Conservation (phyloP, 2,329 filamentous ascomycete species). For the Ascocoryne sarcoides region DNA sequence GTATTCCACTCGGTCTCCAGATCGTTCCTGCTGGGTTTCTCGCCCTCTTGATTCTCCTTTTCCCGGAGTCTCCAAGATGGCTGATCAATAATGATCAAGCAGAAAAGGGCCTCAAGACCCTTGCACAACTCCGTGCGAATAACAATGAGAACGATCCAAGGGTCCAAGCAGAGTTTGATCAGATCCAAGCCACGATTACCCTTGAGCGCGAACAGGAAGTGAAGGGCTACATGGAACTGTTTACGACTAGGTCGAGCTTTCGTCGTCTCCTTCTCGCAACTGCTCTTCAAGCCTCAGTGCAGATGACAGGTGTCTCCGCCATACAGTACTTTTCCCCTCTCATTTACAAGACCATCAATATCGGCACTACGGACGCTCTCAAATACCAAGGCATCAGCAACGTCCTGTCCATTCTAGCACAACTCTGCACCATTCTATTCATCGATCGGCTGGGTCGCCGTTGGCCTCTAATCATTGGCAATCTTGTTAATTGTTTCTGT, state of each 20-base stretch:
- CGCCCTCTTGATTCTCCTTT: slow-evolving; percentile 47
- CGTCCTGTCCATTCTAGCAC: slow-evolving; percentile 31
- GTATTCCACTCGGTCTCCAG: slow-evolving; percentile 41
- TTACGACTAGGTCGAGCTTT: no score
- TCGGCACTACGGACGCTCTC: no score
- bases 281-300: no score
- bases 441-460: slow-evolving; percentile 43
- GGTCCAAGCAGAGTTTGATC: slow-evolving; percentile 54
- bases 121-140: slow-evolving; percentile 52
- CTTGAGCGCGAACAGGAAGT: slow-evolving; percentile 54
- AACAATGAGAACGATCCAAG: slow-evolving; percentile 49
- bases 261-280: no score
- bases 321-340: no score
- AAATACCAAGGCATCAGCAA: no score
- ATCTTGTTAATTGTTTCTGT: slow-evolving; percentile 47
- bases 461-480: slow-evolving; percentile 50
- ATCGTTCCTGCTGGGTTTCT: slow-evolving; percentile 47
- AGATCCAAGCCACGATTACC: slow-evolving; percentile 53
- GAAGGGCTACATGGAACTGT: slow-evolving; percentile 53
- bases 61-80: slow-evolving; percentile 53
- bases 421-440: slow-evolving; percentile 8
- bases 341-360: no score
- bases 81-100: slow-evolving; percentile 42
- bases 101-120: slow-evolving; percentile 45
- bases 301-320: no score